Percentiles rank a stretch among this genome's conserved stretches.
Conservation (phyloP, 2,329 filamentous ascomycete species). For the Aplosporella prunicola region DNA sequence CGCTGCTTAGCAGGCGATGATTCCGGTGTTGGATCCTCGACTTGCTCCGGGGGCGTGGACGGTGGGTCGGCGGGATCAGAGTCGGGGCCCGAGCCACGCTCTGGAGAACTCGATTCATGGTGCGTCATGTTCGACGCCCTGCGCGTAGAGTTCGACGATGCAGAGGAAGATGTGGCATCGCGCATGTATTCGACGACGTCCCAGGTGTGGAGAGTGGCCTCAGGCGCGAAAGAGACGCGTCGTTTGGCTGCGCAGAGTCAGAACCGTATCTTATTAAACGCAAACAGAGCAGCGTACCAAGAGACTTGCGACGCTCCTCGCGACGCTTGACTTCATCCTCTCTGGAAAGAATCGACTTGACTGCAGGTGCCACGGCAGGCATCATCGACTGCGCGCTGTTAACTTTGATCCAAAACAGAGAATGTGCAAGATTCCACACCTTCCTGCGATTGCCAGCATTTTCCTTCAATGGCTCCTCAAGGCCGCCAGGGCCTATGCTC, state of each 20-base stretch:
- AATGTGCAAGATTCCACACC: slow-evolving; percentile 40
- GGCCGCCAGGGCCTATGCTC: slow-evolving; percentile 84
- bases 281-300: slow-evolving; percentile 48
- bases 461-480: slow-evolving; percentile 66
- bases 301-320: slow-evolving; percentile 83
- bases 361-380: slow-evolving; percentile 39
- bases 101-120: slow-evolving; percentile 19
- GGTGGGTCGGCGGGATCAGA: slow-evolving; percentile 48
- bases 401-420: slow-evolving; percentile 15
- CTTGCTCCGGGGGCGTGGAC: slow-evolving; percentile 53
- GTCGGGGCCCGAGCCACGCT: slow-evolving; percentile 20
- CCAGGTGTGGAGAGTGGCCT: slow-evolving; percentile 95
- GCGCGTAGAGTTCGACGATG: slow-evolving; percentile 64
- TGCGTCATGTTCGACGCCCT: slow-evolving; percentile 55
- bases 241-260: slow-evolving; percentile 53
- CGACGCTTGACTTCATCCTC: slow-evolving; percentile 53
- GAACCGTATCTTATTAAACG: slow-evolving; percentile 4
- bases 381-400: slow-evolving; percentile 33
- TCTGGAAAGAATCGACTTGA: slow-evolving; percentile 48
- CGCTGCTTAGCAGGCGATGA: slow-evolving; percentile 57
- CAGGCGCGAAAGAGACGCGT: slow-evolving; percentile 91
- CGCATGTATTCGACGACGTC: slow-evolving; percentile 85
- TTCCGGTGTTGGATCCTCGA: slow-evolving; percentile 46
- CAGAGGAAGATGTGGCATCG: slow-evolving; percentile 68
- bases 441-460: slow-evolving; percentile 68